Base-by-base conservation (phyloP, 768 basidiomycete species). In the Amanita muscaria region DNA sequence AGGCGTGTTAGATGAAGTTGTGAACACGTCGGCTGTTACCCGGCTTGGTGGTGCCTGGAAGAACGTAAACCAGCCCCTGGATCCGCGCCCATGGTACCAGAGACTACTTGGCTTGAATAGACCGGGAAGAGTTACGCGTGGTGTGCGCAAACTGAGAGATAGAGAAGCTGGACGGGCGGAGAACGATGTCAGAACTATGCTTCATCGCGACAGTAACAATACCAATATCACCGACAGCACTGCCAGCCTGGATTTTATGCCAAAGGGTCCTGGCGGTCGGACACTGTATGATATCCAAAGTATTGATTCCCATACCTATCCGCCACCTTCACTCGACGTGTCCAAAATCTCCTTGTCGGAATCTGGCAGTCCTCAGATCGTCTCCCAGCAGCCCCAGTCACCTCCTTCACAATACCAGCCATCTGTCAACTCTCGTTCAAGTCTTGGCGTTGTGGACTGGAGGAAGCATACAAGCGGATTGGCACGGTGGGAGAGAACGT, bases 21-120 rank as follows among this genome's bases (percentile, higher is more conserved):
- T 97, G 52, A 99, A 99, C 67, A 96, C 81, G 42, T 91, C 88
- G 0, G 88, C 93, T 3, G 82, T 86, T 10, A 97, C 92, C 1
- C 88, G 88, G 51, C 76, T 99, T 9, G 81, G 80, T 5, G 77
- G 85, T 33, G 65, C 66, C 30, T 96, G 90, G 89, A 73, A 72
- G 45, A 98, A 99, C 60, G 79, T 91, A 18, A 99, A 98, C 56
- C 82, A 84, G 47, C 86, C 84, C 0, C 67, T 61, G 3, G 91
- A 94, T 60, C 71, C 83, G 0, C 77, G 91, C 5, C 64, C 74
- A 0, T 89, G 81, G 77, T 69, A 81, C 47, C 77, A 94, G 63
- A 79, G 72, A 52, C 53, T 89, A n/a, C 59, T 93, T 5, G 76
- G 79, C 12, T 49, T 87, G 27, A 81, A 85, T 46, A 50, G 71